Evolutionary conservation across 768 basidiomycete species (phyloP).

Genomic region (Phlebiopsis flavidoalba): DNA sequence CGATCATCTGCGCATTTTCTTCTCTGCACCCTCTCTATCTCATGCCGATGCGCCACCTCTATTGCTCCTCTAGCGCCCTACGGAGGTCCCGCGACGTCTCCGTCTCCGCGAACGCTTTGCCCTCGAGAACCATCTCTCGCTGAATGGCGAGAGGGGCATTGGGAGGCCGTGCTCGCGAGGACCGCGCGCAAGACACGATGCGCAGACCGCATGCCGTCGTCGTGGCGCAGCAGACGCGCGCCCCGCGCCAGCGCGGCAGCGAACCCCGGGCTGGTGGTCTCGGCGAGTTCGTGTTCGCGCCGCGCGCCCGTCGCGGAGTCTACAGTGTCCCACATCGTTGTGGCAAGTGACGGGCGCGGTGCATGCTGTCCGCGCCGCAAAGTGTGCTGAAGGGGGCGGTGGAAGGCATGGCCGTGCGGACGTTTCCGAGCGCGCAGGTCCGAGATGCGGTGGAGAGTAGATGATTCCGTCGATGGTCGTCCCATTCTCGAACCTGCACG

Average conservation of each 20-base stretch:
- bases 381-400: constrained; percentile 19
- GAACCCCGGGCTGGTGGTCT: constrained; percentile 39
- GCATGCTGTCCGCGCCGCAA: constrained; percentile 19
- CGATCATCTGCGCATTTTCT: background rate
- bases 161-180: background rate
- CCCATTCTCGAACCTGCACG: constrained; percentile 12
- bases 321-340: constrained; percentile 49
- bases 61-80: background rate
- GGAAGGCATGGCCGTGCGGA: constrained; percentile 12
- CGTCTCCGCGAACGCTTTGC: constrained; percentile 7
- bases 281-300: constrained; percentile 34
- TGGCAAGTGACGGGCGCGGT: constrained; percentile 46
- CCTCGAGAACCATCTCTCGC: constrained; percentile 4
- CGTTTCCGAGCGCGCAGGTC: constrained; percentile 18
- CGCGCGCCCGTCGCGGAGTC: constrained; percentile 30
- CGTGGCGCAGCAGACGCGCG: constrained; percentile 36
- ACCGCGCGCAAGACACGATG: constrained; percentile 29
- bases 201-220: constrained; percentile 35
- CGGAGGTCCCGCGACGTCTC: background rate
- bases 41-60: background rate
- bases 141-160: constrained; percentile 2
- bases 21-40: background rate
- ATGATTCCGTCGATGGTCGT: constrained; percentile 17
- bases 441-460: constrained; percentile 23
- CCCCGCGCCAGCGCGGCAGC: constrained; percentile 44